Evolutionary conservation across 345 rosid genomes (phyloP), one percentile per base, ranked within the genome.

Genomic region (Garcia nutans): DNA sequence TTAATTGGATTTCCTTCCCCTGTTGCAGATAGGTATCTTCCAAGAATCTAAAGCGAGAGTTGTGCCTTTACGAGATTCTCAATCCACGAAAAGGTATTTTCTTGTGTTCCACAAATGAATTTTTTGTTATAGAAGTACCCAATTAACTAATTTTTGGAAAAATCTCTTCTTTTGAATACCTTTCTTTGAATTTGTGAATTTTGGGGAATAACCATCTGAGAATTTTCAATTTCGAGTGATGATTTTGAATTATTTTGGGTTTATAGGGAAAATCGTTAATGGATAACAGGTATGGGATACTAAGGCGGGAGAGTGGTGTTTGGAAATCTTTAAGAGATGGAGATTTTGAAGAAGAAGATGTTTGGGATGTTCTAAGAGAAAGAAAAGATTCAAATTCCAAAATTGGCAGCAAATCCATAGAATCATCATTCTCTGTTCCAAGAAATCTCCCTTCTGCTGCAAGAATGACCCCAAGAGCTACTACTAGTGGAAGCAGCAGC

Each of bases 381-480:
- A 80, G 71, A 31, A 78, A 78, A 57, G 79, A 88, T 75, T 71
- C 79, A 10, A 54, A 54, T 58, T 55, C 73, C 28, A 74, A 65
- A 9, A 22, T 42, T 26, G 16, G 20, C 16, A 12, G 73, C 17
- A 74, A 74, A 31, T 71, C 78, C 16, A 73, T 33, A 24, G 85
- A 84, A 31, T 28, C 79, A 3, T 68, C 84, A 79, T 54, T 52
- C 75, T 64, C 84, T 49, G 76, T 75, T 44, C 75, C 80, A 73
- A 84, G 80, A 65, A 77, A 75, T 26, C 63, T 78, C 65, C 85
- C 85, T 19, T 79, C 86, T 31, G 86, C 88, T 58, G 81, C 91
- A 57, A 91, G 82, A 74, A 84, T 86, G 90, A 86, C 90, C 52
- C 92, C 91, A 17, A 68, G 76, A 76, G 22, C 76, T 42, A 47